Evolutionary conservation across 2,329 filamentous ascomycete species (phyloP).

Genomic region (Colletotrichum gigasporum): DNA sequence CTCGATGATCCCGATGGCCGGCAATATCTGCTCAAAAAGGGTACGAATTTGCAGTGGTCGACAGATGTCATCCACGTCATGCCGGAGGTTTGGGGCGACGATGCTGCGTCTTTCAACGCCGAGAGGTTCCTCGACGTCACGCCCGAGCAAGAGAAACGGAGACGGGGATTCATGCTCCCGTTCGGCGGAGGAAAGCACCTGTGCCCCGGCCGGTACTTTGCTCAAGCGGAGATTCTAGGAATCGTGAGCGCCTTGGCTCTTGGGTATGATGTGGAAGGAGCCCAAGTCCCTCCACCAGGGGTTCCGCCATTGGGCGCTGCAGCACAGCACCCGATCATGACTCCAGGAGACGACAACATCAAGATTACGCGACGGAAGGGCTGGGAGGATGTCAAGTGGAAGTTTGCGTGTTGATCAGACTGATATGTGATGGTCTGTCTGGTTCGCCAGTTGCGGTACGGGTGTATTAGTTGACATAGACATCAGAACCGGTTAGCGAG

Average conservation of each 20-base stretch:
- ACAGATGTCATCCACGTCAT: slow-evolving; percentile 36
- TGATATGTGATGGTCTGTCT: background rate
- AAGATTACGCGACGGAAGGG: slow-evolving; percentile 32
- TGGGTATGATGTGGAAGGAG: slow-evolving; percentile 36
- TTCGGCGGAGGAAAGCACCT: slow-evolving; percentile 45
- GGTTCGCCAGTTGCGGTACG: background rate
- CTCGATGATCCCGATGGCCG: slow-evolving; percentile 36
- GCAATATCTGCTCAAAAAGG: slow-evolving; percentile 38
- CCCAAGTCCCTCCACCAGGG: slow-evolving; percentile 26
- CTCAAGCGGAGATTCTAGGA: slow-evolving; percentile 40
- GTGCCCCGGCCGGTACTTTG: slow-evolving; percentile 44
- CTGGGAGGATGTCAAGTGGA: slow-evolving; percentile 38
- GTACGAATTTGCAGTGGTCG: slow-evolving; percentile 38
- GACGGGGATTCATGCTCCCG: slow-evolving; percentile 37
- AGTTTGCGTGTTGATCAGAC: slow-evolving; percentile 20
- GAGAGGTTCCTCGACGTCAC: slow-evolving; percentile 37
- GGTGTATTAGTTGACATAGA: too few relatives aligned
- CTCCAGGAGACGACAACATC: slow-evolving; percentile 14
- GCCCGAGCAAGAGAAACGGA: slow-evolving; percentile 33
- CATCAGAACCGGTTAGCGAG: too few relatives aligned
- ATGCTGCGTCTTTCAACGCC: slow-evolving; percentile 35
- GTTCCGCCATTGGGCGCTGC: slow-evolving; percentile 23
- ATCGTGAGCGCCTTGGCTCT: slow-evolving; percentile 35
- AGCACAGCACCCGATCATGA: slow-evolving; percentile 23
- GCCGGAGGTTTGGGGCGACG: slow-evolving; percentile 36